A percentile compares a stretch with the other conserved stretches of the same genome.
These are phyloP conservation scores for Coemansia sp. DNA, from an alignment of 192 early-diverging fungal genomes.

Conservation along the genomic window DNA sequence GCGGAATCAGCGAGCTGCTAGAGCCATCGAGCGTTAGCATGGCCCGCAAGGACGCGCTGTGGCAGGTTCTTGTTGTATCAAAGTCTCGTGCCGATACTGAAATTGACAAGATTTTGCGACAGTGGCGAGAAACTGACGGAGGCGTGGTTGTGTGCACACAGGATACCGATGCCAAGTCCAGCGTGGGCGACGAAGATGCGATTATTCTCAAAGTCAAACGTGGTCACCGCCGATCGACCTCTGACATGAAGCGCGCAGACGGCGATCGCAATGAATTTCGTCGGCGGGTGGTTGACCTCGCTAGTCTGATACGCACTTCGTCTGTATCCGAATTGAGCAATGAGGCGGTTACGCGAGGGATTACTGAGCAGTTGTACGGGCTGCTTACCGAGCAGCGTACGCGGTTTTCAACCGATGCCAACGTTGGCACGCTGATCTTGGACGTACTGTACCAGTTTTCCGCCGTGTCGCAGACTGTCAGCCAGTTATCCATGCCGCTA, in stretches of 20 bases:
- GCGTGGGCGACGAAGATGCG: conserved; percentile 45
- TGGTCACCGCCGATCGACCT: conserved; percentile 47
- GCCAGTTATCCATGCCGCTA: conserved; percentile 37
- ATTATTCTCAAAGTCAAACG: conserved; percentile 56
- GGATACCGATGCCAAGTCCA: conserved; percentile 37
- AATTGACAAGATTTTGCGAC: conserved; percentile 50
- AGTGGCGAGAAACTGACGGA: conserved; percentile 44
- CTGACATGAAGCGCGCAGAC: conserved; percentile 44
- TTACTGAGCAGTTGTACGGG: conserved; percentile 52
- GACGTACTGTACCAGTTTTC: conserved; percentile 56
- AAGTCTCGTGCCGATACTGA: conserved; percentile 53
- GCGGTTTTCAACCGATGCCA: conserved; percentile 41
- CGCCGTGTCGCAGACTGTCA: conserved; percentile 52
- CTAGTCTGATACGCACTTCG: conserved; percentile 36
- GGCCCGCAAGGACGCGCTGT: conserved; percentile 51
- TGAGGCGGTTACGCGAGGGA: conserved; percentile 30
- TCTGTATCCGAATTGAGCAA: conserved; percentile 52
- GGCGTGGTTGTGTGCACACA: conserved; percentile 38
- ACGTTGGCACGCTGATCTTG: conserved; percentile 44
- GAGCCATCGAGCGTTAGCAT: conserved; percentile 52
- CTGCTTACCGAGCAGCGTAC: conserved; percentile 53
- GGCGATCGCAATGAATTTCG: conserved; percentile 50
- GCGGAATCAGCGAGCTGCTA: conserved; percentile 53
- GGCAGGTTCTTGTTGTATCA: conserved; percentile 53
- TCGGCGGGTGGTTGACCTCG: conserved; percentile 46